Evolutionary conservation across 2,329 filamentous ascomycete species (phyloP).

Genomic region (Aspergillus tanneri): DNA sequence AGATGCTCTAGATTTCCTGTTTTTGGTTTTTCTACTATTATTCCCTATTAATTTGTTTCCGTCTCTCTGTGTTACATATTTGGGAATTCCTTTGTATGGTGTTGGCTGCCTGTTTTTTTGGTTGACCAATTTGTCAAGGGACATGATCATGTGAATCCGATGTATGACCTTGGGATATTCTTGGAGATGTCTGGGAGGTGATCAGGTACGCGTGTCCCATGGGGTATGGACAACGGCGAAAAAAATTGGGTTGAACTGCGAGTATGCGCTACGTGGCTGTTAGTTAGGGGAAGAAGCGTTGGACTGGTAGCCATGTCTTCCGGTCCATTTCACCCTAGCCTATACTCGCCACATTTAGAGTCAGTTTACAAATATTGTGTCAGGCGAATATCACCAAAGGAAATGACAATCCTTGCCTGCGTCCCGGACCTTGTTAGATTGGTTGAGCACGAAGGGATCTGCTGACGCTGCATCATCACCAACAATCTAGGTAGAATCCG

Average conservation of each 20-base stretch:
- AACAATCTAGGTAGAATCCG: not conserved
- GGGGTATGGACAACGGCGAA: not conserved
- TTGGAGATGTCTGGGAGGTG: not conserved
- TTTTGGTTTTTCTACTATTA: not conserved
- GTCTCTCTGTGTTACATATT: not conserved
- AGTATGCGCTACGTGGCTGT: not conserved
- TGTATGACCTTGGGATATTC: not conserved
- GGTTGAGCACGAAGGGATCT: not conserved
- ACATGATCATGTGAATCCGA: conserved; percentile 7
- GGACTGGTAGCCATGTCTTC: not conserved
- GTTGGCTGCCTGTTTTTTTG: conserved; percentile 2
- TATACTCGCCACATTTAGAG: not conserved
- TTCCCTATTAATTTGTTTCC: not conserved
- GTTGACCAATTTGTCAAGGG: not conserved
- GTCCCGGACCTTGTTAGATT: not conserved
- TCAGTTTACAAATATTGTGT: not conserved
- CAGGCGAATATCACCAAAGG: not conserved
- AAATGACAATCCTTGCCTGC: not conserved
- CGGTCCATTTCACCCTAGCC: not conserved
- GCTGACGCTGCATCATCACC: not conserved
- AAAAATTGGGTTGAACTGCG: not conserved
- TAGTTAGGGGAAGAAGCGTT: not conserved
- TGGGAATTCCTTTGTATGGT: not conserved
- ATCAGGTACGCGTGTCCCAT: not conserved
- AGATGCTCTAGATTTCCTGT: not conserved